Base-by-base conservation (phyloP, 2,329 filamentous ascomycete genomes). In the Penicillium sp. region DNA sequence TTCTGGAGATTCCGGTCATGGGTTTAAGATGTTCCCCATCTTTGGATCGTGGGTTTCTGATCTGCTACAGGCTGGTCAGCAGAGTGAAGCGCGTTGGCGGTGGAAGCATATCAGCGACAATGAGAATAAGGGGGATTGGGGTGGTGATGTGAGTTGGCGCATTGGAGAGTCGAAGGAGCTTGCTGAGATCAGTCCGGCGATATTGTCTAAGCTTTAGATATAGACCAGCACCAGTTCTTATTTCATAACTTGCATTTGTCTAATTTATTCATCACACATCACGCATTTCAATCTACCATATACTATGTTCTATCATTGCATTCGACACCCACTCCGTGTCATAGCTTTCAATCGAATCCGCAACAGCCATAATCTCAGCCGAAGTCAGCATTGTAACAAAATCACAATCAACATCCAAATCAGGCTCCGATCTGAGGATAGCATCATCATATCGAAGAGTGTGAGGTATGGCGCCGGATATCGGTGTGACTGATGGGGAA, bases 1-100 rank as follows among this genome's bases (percentile, higher is more conserved):
- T 0, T 78, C 80, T 0, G 83, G 83, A 0, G 84, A 86, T 61
- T 86, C 82, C 1, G 84, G 83, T 0, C 83, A 86, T 61, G 81
- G 79, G 0, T 85, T 85, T 67, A 85, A 86, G 68, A 84, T 85
- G 80, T 75, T 86, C 45, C 83, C 82, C 0, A 75, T 84, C 23
- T 72, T 83, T n/a, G 83, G 84, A 0, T 66, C 70, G n/a, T 85
- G 80, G 76, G 77, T 84, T 1, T 72, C 68, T 40, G 72, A 77
- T 10, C 60, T 85, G 5, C 47, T 85, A 0, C 71, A 75, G 19
- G 69, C 74, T 36, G 47, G 46, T 4, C 41, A 53, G 32, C 82
- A 85, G 65, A 66, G 65, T 1, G 66, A 77, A 16, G 47, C 65
- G 2, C 68, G 79, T 26, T 85, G 82, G 82, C 66, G 74, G 16